Conservation (phyloP, 1,284 basidiomycete genomes). For the Irpex sp. region DNA sequence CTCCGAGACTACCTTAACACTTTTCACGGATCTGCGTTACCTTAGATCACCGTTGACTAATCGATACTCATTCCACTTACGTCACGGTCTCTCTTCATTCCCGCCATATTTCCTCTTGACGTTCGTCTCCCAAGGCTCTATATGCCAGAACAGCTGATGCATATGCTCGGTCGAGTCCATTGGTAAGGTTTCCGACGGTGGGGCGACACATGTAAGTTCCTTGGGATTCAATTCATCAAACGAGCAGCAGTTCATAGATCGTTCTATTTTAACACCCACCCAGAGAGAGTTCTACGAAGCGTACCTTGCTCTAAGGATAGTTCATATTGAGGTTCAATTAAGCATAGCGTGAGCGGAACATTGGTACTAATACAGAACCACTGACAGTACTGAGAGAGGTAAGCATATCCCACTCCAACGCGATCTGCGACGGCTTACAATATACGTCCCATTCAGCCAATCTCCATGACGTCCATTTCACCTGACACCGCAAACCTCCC, state of each 20-base stretch:
- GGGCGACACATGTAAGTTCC: too few relatives aligned
- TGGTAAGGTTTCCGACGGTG: too few relatives aligned
- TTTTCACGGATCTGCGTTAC: too few relatives aligned
- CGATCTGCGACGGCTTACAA: not conserved
- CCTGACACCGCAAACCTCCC: not conserved
- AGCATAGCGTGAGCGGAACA: not conserved
- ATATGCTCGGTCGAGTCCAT: too few relatives aligned
- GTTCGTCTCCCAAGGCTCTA: too few relatives aligned
- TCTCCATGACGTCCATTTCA: not conserved
- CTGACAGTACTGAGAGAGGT: not conserved
- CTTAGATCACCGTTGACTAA: too few relatives aligned
- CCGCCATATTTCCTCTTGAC: too few relatives aligned
- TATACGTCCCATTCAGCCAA: not conserved
- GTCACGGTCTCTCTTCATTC: too few relatives aligned
- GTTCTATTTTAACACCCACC: not conserved
- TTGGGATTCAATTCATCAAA: too few relatives aligned
- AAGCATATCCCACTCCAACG: not conserved
- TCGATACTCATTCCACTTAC: too few relatives aligned
- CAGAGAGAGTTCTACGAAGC: not conserved
- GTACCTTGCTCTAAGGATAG: not conserved
- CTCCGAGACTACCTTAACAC: too few relatives aligned
- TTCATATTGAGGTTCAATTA: not conserved
- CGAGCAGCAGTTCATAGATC: not conserved
- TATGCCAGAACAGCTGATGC: too few relatives aligned
- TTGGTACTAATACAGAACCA: not conserved